Percentiles rank a stretch among this genome's conserved stretches.
phyloP scores from a whole-genome alignment of 441 rosid species.

The Pelargonium citronellum region DNA sequence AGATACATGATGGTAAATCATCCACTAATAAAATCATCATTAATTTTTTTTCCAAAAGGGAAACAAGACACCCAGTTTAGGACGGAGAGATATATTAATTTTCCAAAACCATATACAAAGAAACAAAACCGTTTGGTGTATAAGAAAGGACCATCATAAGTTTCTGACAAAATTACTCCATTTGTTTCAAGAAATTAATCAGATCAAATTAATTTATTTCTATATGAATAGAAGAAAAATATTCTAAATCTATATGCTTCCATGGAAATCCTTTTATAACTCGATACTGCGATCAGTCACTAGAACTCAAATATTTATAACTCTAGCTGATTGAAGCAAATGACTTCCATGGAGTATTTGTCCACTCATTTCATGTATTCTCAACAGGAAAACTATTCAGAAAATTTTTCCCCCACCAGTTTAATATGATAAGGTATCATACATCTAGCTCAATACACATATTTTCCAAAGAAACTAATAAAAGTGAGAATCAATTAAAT shows the following conservation, averaged over 20 bases:
- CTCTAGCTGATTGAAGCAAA: not conserved
- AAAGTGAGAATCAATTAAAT: not conserved
- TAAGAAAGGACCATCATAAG: not conserved
- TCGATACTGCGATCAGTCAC: not conserved
- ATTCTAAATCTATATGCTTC: not conserved
- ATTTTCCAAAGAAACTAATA: not conserved
- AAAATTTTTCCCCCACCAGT: not conserved
- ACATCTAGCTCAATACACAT: not conserved
- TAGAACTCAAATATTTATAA: not conserved
- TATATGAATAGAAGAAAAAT: not conserved
- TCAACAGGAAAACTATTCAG: not conserved
- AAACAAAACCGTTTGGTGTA: not conserved
- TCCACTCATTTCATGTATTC: not conserved
- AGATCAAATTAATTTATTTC: not conserved
- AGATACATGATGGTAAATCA: too few species aligned
- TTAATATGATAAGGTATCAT: not conserved
- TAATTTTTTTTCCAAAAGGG: too few species aligned
- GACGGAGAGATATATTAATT: too few species aligned
- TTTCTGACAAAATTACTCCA: not conserved
- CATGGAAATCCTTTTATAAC: constrained; percentile 4
- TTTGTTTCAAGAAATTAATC: too few species aligned
- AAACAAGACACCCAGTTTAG: too few species aligned
- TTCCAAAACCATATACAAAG: not conserved
- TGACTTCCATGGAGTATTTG: not conserved
- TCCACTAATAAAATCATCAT: too few species aligned